phyloP scores from a whole-genome alignment of 805 yeast species.

The Ogataea pilisensis region DNA sequence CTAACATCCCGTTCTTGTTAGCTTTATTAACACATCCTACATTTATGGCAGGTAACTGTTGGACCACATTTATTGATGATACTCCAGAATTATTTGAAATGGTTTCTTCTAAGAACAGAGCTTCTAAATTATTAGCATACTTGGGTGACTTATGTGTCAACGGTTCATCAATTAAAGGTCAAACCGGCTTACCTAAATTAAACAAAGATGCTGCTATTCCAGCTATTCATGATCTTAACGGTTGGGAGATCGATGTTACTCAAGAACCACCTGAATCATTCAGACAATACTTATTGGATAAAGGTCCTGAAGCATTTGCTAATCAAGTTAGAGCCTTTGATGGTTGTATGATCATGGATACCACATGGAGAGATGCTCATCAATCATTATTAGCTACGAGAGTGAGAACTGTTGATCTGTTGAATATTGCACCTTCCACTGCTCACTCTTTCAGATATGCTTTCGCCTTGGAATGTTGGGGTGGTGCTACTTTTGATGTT shows the following conservation, averaged over 20 bases:
- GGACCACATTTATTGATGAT: slow-evolving; percentile 99
- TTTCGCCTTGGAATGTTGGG: slow-evolving; percentile 98
- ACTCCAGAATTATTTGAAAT: slow-evolving; percentile 94
- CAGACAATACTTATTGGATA: slow-evolving; percentile 79
- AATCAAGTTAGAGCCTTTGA: slow-evolving; percentile 75
- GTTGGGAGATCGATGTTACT: slow-evolving; percentile 51
- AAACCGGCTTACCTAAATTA: slow-evolving; percentile 86
- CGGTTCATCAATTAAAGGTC: slow-evolving; percentile 95
- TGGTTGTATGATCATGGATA: slow-evolving; percentile 94
- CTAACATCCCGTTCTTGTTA: slow-evolving; percentile 93
- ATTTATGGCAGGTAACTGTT: slow-evolving; percentile 80
- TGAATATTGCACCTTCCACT: slow-evolving; percentile 90
- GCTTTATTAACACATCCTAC: slow-evolving; percentile 88
- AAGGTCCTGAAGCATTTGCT: slow-evolving; percentile 90
- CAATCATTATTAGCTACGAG: slow-evolving; percentile 97
- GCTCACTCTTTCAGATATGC: slow-evolving; percentile 87
- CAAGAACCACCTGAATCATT: slow-evolving; percentile 72
- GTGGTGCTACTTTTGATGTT: slow-evolving; percentile 99
- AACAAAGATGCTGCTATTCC: slow-evolving; percentile 75
- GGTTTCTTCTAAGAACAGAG: slow-evolving; percentile 94
- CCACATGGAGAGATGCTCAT: slow-evolving; percentile 99
- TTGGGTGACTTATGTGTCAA: slow-evolving; percentile 92
- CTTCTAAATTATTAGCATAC: slow-evolving; percentile 86
- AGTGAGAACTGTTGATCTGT: slow-evolving; percentile 88
- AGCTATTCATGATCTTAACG: slow-evolving; percentile 55